Base-by-base conservation (phyloP, 2,329 filamentous ascomycete species). In the Claviceps spartinae region DNA sequence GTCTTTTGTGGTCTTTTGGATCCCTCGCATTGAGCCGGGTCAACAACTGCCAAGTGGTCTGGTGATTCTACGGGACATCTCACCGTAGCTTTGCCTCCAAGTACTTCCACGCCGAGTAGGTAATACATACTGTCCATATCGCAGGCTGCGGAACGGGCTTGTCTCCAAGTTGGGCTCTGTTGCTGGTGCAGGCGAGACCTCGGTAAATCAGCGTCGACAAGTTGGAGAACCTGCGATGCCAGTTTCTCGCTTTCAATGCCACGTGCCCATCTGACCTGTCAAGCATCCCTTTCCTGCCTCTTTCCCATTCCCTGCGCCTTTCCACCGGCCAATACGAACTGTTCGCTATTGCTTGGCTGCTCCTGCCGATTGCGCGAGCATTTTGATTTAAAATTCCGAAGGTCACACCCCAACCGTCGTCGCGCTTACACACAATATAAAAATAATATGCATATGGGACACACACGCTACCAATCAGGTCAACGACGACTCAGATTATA, bases 191-290 rank as follows among this genome's bases (percentile, higher is more conserved):
- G 26, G 51, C 41, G 13, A 48, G 45, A 46, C 22, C 36, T 40
- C 40, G 5, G 26, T 34, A 20, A 16, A 47, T 30, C 47, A 40
- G 36, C 37, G 18, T 26, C 45, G 45, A 47, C n/a, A 22, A 20
- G n/a, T 41, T 46, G 11, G 41, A 41, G 16, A 44, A 45, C 48
- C 38, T 41, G 36, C 14, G 38, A 20, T 37, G 36, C 45, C 46
- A 46, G 42, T 40, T 38, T 36, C 24, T 22, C 42, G 20, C 42
- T 26, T 44, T 16, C 5, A 11, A 34, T 18, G 2, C 37, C 24
- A 14, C 16, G n/a, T n/a, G n/a, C n/a, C 38, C 48, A 50, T 40
- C 51, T 47, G 41, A 53, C 48, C 51, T 44, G 26, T 42, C 34
- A 49, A 34, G 26, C 44, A 18, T 37, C 45, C 11, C 24, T 34